Base-by-base conservation (phyloP, 2,329 filamentous ascomycete species). In the Fusarium xylarioides region DNA sequence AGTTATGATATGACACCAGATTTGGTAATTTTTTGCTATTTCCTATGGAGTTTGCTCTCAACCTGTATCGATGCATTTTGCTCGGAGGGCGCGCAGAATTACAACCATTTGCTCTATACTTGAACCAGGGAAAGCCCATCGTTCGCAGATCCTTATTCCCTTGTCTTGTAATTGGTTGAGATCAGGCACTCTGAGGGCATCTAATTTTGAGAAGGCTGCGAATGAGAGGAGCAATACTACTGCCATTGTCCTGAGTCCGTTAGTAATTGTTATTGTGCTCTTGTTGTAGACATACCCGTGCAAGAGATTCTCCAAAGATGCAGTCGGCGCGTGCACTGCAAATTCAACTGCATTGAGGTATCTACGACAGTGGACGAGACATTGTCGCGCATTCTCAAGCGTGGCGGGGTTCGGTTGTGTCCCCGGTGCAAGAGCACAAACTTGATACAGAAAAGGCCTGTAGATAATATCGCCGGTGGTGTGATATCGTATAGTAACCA, bases 21-120 rank as follows among this genome's bases (percentile, higher is more conserved):
- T 5, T 18, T 7, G 14, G 12, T 26, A 16, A 11, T 2, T 16
- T 3, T 43, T 4, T 42, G 12, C 5, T 35, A 3, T 40, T 14
- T 4, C 6, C 5, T 28, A 30, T 26, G 14, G 0, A 19, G 5
- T 16, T 4, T 16, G 0, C 11, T 7, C 30, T 71, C 30, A 70
- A 1, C 67, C 71, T 4, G 71, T 73, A 9, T 73, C 73, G 28
- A 75, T 75, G 11, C 70, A 69, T 46, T 75, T 75, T 6, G 70
- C 73, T 28, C 73, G 43, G 10, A 75, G 34, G 14, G 73, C 67
- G 11, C 67, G 73, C 28, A 75, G 30, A 30, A 75, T 75, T 11
- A 68, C 70, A 23, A 75, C 66, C 73, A 75, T 75, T 21, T 75
- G 73, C 10, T 75, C 73, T 32, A 75, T 75, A 9, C 73, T 75